Conservation (phyloP, 2,329 filamentous ascomycete genomes). For the Xylariaceae sp. region DNA sequence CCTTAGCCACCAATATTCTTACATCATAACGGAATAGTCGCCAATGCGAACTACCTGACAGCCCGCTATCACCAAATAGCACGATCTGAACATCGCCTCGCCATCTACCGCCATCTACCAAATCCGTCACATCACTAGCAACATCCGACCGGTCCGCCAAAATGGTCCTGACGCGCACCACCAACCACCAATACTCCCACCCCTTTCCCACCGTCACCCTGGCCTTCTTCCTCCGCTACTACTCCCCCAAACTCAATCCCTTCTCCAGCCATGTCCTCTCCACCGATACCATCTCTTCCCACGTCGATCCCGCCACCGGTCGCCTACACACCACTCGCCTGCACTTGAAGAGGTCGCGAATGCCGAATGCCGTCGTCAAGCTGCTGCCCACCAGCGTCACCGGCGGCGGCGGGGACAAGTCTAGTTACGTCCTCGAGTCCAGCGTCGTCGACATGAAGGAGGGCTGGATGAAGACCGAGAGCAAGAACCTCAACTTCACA, state of each 20-base stretch:
- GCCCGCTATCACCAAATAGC: background rate
- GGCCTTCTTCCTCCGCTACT: constrained; percentile 86
- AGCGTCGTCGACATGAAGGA: constrained; percentile 74
- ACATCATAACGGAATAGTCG: background rate
- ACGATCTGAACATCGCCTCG: background rate
- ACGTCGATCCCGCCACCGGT: constrained; percentile 69
- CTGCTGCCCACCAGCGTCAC: constrained; percentile 67
- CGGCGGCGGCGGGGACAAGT: constrained; percentile 64
- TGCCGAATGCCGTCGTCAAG: constrained; percentile 71
- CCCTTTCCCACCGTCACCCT: constrained; percentile 81
- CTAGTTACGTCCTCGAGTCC: constrained; percentile 76
- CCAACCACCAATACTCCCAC: constrained; percentile 71
- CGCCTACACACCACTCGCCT: constrained; percentile 74
- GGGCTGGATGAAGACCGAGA: constrained; percentile 80
- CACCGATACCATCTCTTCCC: constrained; percentile 74
- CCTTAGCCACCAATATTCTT: background rate
- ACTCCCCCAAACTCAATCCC: constrained; percentile 65
- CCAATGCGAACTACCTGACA: background rate
- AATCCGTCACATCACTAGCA: background rate
- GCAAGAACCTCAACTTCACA: constrained; percentile 76
- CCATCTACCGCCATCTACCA: background rate
- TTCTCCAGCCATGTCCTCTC: constrained; percentile 79
- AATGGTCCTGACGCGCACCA: constrained; percentile 62
- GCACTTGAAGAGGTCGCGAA: constrained; percentile 75
- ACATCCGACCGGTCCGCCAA: constrained; percentile 22